phyloP scores from a whole-genome alignment of 225 moss, liverwort and hornwort species.

The Sphagnum contortum region DNA sequence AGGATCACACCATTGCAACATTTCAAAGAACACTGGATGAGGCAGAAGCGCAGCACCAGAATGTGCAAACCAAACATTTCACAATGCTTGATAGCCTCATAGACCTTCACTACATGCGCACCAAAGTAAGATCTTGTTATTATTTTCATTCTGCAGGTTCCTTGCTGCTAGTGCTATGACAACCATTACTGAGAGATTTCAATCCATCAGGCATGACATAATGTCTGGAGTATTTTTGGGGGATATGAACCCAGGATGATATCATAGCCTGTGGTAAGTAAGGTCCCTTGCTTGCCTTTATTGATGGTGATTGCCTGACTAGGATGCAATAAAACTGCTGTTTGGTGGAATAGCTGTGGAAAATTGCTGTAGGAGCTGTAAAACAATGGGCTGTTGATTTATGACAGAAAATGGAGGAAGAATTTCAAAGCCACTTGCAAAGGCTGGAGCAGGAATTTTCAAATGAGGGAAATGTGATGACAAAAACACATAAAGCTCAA shows the following conservation, averaged over 20 bases:
- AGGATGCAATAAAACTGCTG: too few relatives aligned
- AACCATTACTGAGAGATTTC: background rate
- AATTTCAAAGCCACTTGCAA: slow-evolving; percentile 54
- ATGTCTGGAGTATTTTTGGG: too few relatives aligned
- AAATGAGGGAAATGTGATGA: slow-evolving; percentile 50
- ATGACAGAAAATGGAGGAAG: slow-evolving; percentile 56
- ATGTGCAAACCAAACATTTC: slow-evolving; percentile 36
- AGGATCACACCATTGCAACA: slow-evolving; percentile 20
- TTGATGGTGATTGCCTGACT: too few relatives aligned
- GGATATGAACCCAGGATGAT: too few relatives aligned
- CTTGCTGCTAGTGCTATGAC: background rate
- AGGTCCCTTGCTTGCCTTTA: too few relatives aligned
- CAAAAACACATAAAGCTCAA: slow-evolving; percentile 23
- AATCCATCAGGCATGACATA: too few relatives aligned
- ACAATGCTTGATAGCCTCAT: slow-evolving; percentile 41
- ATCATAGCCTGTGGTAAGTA: too few relatives aligned
- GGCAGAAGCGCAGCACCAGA: slow-evolving; percentile 34
- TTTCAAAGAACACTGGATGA: slow-evolving; percentile 22
- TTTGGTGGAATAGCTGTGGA: too few relatives aligned
- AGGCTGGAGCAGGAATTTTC: slow-evolving; percentile 51
- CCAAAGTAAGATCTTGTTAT: slow-evolving; percentile 20
- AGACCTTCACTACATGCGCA: slow-evolving; percentile 35
- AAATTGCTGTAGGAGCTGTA: too few relatives aligned
- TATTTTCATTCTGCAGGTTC: background rate
- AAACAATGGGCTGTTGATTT: too few relatives aligned